phyloP scores from a whole-genome alignment of 1,284 basidiomycete species.

The Boletus sp. region DNA sequence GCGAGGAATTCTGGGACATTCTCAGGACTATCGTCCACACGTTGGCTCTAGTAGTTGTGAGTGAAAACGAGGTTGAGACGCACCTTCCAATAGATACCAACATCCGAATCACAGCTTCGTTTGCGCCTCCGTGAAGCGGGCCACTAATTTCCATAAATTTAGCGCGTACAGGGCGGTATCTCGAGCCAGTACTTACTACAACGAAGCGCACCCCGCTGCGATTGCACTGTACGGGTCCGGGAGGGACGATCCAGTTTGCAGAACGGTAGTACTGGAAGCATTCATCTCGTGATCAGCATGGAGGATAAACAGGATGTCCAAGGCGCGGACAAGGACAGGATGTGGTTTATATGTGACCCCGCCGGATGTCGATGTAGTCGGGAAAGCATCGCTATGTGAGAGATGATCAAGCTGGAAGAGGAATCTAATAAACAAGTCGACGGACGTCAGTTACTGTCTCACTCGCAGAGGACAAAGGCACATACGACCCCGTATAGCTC shows the following conservation, averaged over 20 bases:
- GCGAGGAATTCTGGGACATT: slow-evolving; percentile 83
- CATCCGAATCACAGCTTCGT: slow-evolving; percentile 89
- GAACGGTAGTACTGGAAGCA: slow-evolving; percentile 75
- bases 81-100: slow-evolving; percentile 79
- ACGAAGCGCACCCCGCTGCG: slow-evolving; percentile 78
- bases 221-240: slow-evolving; percentile 86
- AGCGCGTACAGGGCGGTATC: neutral
- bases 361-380: slow-evolving; percentile 40
- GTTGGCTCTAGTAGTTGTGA: neutral
- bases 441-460: neutral
- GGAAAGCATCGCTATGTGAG: slow-evolving; percentile 30
- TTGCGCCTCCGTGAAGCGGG: slow-evolving; percentile 81
- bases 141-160: slow-evolving; percentile 46
- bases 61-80: slow-evolving; percentile 18
- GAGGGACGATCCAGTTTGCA: slow-evolving; percentile 82
- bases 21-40: slow-evolving; percentile 49
- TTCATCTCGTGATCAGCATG: slow-evolving; percentile 90
- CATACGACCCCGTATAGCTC: slow-evolving; percentile 78
- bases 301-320: slow-evolving; percentile 81
- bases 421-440: slow-evolving; percentile 47
- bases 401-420: slow-evolving; percentile 85
- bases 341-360: slow-evolving; percentile 58
- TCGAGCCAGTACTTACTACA: slow-evolving; percentile 55
- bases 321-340: slow-evolving; percentile 77
- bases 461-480: slow-evolving; percentile 13